phyloP scores from a whole-genome alignment of 257 asterid genomes.

The Salvia splendens region DNA sequence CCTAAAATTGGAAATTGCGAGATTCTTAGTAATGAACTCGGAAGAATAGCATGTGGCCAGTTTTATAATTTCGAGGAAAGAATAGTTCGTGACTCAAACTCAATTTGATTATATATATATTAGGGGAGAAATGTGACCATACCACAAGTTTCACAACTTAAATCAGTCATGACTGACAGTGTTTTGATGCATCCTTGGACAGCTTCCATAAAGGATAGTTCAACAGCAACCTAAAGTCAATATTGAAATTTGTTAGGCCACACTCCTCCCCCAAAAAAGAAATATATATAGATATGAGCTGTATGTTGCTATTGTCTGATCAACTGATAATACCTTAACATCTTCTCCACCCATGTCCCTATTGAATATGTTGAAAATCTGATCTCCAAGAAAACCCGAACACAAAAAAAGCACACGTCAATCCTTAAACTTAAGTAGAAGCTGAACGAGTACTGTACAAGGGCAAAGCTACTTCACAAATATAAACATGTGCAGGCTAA shows the following conservation, averaged over 20 bases:
- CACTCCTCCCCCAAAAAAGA: not conserved
- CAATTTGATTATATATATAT: constrained; percentile 9
- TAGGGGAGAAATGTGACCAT: constrained; percentile 30
- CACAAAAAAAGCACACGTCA: constrained; percentile 32
- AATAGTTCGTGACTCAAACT: constrained; percentile 1
- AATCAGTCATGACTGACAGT: constrained; percentile 62
- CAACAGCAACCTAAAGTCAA: constrained; percentile 62
- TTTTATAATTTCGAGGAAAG: not conserved
- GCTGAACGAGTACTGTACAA: constrained; percentile 3
- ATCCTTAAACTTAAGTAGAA: constrained; percentile 22
- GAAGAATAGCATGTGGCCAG: not conserved
- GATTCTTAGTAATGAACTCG: not conserved
- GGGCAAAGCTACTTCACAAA: not conserved
- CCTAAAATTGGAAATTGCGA: constrained; percentile 41
- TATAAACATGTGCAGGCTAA: constrained; percentile 17
- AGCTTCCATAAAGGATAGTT: constrained; percentile 91
- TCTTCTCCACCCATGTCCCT: constrained; percentile 79
- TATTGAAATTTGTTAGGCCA: constrained; percentile 23
- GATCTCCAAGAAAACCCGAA: constrained; percentile 38
- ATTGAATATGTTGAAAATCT: constrained; percentile 69
- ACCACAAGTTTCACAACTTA: constrained; percentile 78
- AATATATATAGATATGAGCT: not conserved
- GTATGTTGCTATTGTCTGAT: constrained; percentile 1
- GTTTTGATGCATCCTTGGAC: constrained; percentile 87
- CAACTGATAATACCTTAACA: constrained; percentile 55